phyloP scores from a whole-genome alignment of 192 early-diverging fungal genomes.

The Phycomyces nitens region DNA sequence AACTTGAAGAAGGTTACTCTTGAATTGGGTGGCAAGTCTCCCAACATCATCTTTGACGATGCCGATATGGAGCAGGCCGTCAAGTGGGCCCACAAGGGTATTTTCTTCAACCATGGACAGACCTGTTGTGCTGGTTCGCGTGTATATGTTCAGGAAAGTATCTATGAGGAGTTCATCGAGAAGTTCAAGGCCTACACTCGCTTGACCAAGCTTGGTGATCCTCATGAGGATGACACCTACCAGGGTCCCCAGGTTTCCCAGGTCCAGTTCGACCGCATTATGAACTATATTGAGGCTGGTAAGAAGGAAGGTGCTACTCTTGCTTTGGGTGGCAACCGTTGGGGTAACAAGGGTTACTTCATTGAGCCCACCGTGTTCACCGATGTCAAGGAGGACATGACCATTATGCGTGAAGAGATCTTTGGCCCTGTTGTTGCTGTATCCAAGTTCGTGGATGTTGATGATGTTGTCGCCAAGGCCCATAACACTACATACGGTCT shows the following conservation, averaged over 20 bases:
- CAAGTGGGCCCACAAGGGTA: slow-evolving; percentile 58
- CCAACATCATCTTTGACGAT: slow-evolving; percentile 77
- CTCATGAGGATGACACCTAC: slow-evolving; percentile 54
- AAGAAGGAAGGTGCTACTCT: slow-evolving; percentile 57
- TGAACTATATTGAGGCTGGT: slow-evolving; percentile 60
- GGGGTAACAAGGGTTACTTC: slow-evolving; percentile 70
- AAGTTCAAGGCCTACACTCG: slow-evolving; percentile 50
- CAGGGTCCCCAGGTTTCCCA: slow-evolving; percentile 73
- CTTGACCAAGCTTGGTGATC: slow-evolving; percentile 66
- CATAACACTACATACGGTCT: slow-evolving; percentile 76
- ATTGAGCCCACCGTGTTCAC: slow-evolving; percentile 78
- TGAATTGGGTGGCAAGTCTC: slow-evolving; percentile 90
- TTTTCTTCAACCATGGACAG: slow-evolving; percentile 84
- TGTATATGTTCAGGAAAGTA: slow-evolving; percentile 66
- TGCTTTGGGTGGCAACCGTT: slow-evolving; percentile 53
- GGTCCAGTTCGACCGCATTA: slow-evolving; percentile 56
- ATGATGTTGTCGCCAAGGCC: slow-evolving; percentile 67
- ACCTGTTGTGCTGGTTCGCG: slow-evolving; percentile 76
- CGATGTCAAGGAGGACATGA: slow-evolving; percentile 51
- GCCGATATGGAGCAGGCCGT: slow-evolving; percentile 73
- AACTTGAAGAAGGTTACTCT: slow-evolving; percentile 74
- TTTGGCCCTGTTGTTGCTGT: slow-evolving; percentile 86
- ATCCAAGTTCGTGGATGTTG: slow-evolving; percentile 67
- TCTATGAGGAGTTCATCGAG: slow-evolving; percentile 69
- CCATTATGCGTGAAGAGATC: slow-evolving; percentile 71